Base-by-base conservation (phyloP, 331 rosid species). In the Spiraea crenata region DNA sequence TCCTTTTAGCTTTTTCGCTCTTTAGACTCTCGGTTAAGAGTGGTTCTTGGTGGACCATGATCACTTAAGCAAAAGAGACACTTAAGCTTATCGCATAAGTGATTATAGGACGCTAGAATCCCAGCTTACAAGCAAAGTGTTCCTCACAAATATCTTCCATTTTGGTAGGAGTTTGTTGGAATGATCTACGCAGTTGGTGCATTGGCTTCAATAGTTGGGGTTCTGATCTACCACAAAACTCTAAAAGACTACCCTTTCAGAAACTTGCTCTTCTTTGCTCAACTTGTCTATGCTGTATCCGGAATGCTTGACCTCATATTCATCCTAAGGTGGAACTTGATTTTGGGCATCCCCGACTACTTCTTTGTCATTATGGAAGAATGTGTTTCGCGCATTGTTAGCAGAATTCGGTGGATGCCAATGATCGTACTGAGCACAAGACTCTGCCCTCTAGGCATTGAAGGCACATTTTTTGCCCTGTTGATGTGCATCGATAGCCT, bases 401-500 rank as follows among this genome's bases (percentile, higher is more conserved):
- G 79, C 59, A 84, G 80, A 63, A 72, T 89, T 55, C 81, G 87
- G 48, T 89, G 96, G 96, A 89, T 83, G 90, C 92, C 90, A 0
- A 85, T 91, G 96, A 73, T 91, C 65, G 91, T 91, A 2, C 52
- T 88, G 42, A 88, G 92, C 80, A 81, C 89, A 25, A 84, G 83
- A 67, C 82, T 91, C 3, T 89, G 97, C 70, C 95, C 97, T 14
- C 3, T 76, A 0, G 97, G 97, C 46, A 91, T 91, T 37, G 97
- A 88, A 73, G 97, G 97, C 55, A 86, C 95, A 0, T 91, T 89
- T 74, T 87, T 89, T 11, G 96, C 96, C 1, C 74, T 87, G 7
- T 63, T 87, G 20, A 87, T 87, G 85, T 77, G 87, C 78, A 87
- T 90, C 44, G 97, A 90, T 57, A 90, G 92, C 74, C 63, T 77